Base-by-base conservation (phyloP, 2,329 filamentous ascomycete species). In the Trichoderma sp. region DNA sequence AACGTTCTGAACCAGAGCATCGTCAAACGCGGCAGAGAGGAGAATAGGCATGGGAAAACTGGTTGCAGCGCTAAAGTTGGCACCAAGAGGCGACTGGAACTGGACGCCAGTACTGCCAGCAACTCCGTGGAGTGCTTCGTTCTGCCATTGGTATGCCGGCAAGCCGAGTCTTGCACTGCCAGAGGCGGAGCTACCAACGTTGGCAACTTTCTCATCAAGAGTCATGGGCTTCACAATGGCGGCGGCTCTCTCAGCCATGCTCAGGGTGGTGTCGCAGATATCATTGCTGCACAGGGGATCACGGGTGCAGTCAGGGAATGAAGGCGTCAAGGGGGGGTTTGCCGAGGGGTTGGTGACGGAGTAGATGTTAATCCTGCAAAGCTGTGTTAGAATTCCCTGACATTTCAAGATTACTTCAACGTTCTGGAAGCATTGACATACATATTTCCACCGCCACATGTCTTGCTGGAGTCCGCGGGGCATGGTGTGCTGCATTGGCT, bases 31-130 rank as follows among this genome's bases (percentile, higher is more conserved):
- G 0, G 89, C 88, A 27, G 85, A 85, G 73, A 89, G 84, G 2
- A 86, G 77, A 63, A 92, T 89, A 0, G 89, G 89, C 75, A 87
- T 85, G 0, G 89, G 88, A 74, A 91, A 92, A 0, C 86, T 88
- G 0, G 89, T 91, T 0, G 89, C 87, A 74, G 85, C 86, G 71
- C 82, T 85, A 75, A 84, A 91, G 21, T 70, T 56, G 49, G 47
- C 61, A 29, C 63, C 67, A 74, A 75, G 19, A 78, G 81, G 72
- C 2, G 29, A 40, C 53, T 72, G 60, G 61, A 72, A 70, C 8
- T 70, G 62, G 16, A 88, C 86, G 0, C 87, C 88, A 0, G 84
- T 85, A 24, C 83, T 83, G 4, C 72, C 75, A 4, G 85, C 88
- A 0, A 91, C 81, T 1, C 89, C 89, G 73, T 91, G 89, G 0